phyloP scores from a whole-genome alignment of 768 basidiomycete genomes.

The Multifurca ochricompacta region DNA sequence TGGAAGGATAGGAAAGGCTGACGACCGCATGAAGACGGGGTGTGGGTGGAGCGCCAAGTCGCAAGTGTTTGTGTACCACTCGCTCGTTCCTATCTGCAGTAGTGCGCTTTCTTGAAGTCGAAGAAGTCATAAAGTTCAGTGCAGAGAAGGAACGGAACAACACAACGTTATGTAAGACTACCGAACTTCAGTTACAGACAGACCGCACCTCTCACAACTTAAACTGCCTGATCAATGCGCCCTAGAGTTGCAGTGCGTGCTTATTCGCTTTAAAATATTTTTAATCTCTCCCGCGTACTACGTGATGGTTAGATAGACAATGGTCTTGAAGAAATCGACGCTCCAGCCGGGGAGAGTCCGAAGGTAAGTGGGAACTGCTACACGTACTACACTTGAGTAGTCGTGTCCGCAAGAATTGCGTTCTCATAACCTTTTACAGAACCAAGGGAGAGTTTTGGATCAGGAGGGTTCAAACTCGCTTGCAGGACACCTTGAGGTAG shows the following conservation, averaged over 20 bases:
- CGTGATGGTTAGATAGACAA: background rate
- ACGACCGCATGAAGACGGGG: background rate
- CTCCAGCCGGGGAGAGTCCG: background rate
- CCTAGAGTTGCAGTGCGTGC: background rate
- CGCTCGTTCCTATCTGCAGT: background rate
- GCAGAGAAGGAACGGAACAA: too few relatives aligned
- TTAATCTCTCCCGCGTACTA: background rate
- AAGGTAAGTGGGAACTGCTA: background rate
- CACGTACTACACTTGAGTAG: background rate
- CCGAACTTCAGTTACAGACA: too few relatives aligned
- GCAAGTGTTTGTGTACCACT: background rate
- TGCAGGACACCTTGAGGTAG: background rate
- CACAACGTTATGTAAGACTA: background rate
- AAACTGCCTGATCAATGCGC: background rate
- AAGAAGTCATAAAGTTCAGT: too few relatives aligned
- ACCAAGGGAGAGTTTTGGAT: background rate
- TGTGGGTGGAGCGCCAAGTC: background rate
- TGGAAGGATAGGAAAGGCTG: conserved; percentile 22
- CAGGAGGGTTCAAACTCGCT: background rate
- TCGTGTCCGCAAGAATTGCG: background rate
- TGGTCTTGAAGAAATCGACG: background rate
- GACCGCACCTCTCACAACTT: too few relatives aligned
- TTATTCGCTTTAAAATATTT: background rate
- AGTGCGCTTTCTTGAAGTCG: conserved; percentile 14
- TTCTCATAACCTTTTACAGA: background rate